Evolutionary conservation across 345 rosid genomes (phyloP), one percentile per base, ranked within the genome.

Genomic region (Sonneratia caseolaris): DNA sequence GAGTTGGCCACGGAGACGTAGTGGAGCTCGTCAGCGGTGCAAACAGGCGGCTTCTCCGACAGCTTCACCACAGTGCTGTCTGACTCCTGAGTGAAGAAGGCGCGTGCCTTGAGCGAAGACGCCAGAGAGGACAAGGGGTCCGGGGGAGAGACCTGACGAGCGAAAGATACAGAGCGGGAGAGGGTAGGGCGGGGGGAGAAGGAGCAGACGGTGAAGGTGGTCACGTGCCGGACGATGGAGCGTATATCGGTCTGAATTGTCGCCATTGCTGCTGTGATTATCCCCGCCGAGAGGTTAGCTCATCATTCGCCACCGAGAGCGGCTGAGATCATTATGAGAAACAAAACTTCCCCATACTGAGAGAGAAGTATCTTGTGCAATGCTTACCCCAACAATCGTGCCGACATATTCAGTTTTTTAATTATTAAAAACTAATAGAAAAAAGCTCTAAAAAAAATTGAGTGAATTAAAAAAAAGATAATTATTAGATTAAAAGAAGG

Each of bases 11-110:
- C 86, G 48, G 91, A 64, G 57, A 86, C 96, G 69, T 86, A 89
- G 82, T 92, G 97, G 56, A 94, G 93, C 78, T 94, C 98, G 69
- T 94, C 98, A 64, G 98, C 97, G 68, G 96, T 88, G 71, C 91
- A 94, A 19, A 81, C 70, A 14, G 91, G 42, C 13, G 97, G 99
- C 77, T 90, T 94, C 38, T 86, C 82, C 7, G 78, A 72, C 64
- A 74, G 10, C 45, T 74, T 80, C 62, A 49, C 21, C n/a, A 76
- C 71, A 37, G 71, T 48, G 37, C 35, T 32, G 37, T 43, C 64
- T 36, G 72, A 57, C 0, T 76, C 79, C 21, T 72, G 59, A 37
- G 83, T 62, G 73, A 84, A 84, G 77, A 82, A 74, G 24, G 86
- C 83, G 69, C 80, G 66, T 19, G 71, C 62, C 5, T 69, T 55